Percentiles rank a stretch among this genome's conserved stretches.
phyloP scores from a whole-genome alignment of 208 protist genomes.

The Trypanosomatidae sp. region DNA sequence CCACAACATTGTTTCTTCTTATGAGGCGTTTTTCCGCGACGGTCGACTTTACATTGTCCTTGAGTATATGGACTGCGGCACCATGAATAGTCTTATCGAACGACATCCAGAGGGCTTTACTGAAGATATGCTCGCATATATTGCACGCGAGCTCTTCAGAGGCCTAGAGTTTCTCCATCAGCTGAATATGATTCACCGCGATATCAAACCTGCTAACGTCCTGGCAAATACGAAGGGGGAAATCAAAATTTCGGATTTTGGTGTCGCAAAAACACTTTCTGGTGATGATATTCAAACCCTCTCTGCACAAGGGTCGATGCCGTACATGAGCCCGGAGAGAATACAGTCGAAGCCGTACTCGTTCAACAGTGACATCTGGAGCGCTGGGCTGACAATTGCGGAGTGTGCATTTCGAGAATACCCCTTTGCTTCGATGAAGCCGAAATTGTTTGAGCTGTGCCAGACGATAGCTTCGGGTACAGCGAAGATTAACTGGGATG shows the following conservation, averaged over 20 bases:
- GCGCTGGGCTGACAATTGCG: constrained; percentile 86
- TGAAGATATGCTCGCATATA: constrained; percentile 83
- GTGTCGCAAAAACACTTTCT: constrained; percentile 90
- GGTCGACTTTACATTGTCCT: constrained; percentile 87
- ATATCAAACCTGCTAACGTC: constrained; percentile 97
- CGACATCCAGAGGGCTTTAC: constrained; percentile 61
- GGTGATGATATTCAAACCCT: constrained; percentile 77
- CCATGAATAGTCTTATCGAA: constrained; percentile 85
- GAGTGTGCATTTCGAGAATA: constrained; percentile 87
- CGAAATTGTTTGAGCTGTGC: constrained; percentile 80
- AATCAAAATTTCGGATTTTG: constrained; percentile 98
- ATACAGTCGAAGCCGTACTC: constrained; percentile 90
- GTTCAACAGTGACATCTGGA: constrained; percentile 93
- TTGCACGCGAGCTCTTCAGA: constrained; percentile 81
- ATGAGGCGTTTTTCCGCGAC: constrained; percentile 91
- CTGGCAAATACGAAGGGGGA: constrained; percentile 95
- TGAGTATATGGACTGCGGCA: constrained; percentile 91
- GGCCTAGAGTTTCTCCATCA: constrained; percentile 85
- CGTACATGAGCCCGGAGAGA: constrained; percentile 95
- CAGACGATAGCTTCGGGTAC: constrained; percentile 67
- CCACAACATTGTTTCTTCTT: constrained; percentile 88
- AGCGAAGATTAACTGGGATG: constrained; percentile 71
- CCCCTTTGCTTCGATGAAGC: constrained; percentile 77
- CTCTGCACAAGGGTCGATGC: constrained; percentile 89
- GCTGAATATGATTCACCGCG: constrained; percentile 93